Evolutionary conservation across 257 asterid genomes (phyloP), one percentile per base, ranked within the genome.

Genomic region (Pogostemon cablin): DNA sequence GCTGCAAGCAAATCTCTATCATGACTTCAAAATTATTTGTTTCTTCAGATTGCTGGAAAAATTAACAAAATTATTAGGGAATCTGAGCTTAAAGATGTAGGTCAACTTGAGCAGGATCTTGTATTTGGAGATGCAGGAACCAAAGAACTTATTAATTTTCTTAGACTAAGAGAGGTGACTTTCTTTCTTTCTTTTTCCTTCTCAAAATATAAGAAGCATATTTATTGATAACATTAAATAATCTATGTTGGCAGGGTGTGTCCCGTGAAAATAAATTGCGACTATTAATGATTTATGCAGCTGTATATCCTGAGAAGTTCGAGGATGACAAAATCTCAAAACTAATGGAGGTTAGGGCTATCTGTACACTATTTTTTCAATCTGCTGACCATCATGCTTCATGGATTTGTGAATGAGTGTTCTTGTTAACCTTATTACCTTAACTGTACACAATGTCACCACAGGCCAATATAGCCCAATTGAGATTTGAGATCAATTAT

Each of bases 41-140:
- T 70, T 52, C 71, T 65, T 63, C 84, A 95, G 99, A 90, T 95
- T 81, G 99, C 99, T 8, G 96, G 93, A 66, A 91, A 86, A 81
- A 81, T 95, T 61, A 91, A 90, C 85, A 88, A 69, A 81, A 85
- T 83, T 69, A 91, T 95, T 62, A 82, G 83, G 84, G 99, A 95
- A 74, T 77, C 78, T 68, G 91, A 89, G 70, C 93, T 95, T 57
- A 91, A 85, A 83, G 99, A 91, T 74, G 85, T 95, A 83, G 98
- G 99, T 60, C 87, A 95, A 75, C 83, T 95, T 70, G 98, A 95
- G 88, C 99, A 95, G 78, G 95, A 90, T 80, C 92, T 95, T 80
- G 99, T 95, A 65, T 95, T 95, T 68, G 99, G 98, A 78, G 99
- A 91, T 82, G 98, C 96, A 67, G 96, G 93, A 80, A 90, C 97